Evolutionary conservation across 2,329 filamentous ascomycete genomes (phyloP).

Genomic region (Zymoseptoria pseudotritici): DNA sequence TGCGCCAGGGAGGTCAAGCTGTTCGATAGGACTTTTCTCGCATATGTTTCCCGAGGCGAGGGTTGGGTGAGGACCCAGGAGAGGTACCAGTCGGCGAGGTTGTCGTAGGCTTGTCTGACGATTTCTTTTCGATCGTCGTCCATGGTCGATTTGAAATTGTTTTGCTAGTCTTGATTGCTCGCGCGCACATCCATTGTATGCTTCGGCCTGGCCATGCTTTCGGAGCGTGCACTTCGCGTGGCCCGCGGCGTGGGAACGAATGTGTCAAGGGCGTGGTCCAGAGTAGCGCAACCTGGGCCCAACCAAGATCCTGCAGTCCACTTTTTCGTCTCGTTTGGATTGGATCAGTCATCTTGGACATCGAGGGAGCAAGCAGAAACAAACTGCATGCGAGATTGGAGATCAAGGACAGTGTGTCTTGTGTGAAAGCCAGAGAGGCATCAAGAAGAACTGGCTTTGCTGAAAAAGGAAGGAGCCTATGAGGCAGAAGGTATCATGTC

Average conservation of each 20-base stretch:
- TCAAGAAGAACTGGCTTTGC: neutral
- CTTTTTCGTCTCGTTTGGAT: neutral
- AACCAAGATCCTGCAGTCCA: neutral
- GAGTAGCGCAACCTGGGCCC: neutral
- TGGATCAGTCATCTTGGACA: neutral
- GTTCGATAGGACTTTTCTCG: constrained; percentile 11
- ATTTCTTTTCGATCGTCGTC: constrained; percentile 11
- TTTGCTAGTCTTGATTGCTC: neutral
- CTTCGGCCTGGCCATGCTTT: neutral
- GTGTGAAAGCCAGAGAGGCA: too few species aligned
- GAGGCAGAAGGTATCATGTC: neutral
- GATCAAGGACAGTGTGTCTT: too few species aligned
- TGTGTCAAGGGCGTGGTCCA: neutral
- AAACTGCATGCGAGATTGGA: neutral
- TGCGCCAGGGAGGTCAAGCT: constrained; percentile 20
- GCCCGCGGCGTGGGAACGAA: neutral
- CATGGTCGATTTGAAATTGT: neutral
- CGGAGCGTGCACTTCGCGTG: neutral
- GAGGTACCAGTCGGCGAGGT: constrained; percentile 32
- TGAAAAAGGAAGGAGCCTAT: neutral
- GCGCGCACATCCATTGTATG: neutral
- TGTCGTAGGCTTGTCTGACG: constrained; percentile 28
- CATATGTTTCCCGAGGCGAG: constrained; percentile 28
- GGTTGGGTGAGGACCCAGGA: constrained; percentile 28
- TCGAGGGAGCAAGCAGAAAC: neutral